These are phyloP conservation scores for Stygiomarasmius scandens DNA, from an alignment of 1,284 basidiomycete species.

Conservation along the genomic window DNA sequence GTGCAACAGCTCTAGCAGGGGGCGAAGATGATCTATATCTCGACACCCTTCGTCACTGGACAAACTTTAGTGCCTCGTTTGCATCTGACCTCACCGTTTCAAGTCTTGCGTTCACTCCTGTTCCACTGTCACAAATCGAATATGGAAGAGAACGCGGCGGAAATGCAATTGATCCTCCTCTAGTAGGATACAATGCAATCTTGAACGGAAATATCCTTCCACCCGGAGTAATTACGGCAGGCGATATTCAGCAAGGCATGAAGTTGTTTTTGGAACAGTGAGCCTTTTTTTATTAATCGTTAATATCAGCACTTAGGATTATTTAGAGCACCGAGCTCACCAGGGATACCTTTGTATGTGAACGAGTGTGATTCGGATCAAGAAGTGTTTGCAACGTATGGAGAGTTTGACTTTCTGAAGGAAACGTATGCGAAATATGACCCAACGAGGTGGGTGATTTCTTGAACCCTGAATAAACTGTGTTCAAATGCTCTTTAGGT, in stretches of 20 bases:
- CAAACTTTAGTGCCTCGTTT: constrained; percentile 25
- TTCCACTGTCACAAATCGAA: constrained; percentile 34
- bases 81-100: constrained; percentile 22
- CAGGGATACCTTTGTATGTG: constrained; percentile 39
- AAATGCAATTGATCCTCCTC: constrained; percentile 37
- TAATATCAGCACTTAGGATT: not conserved
- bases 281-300: constrained; percentile 9
- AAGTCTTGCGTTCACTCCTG: constrained; percentile 38
- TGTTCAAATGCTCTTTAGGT: constrained; percentile 5
- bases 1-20: constrained; percentile 34
- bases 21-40: constrained; percentile 10
- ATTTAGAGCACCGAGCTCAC: constrained; percentile 31
- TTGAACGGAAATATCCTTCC: constrained; percentile 32
- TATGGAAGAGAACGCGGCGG: constrained; percentile 26
- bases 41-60: not conserved
- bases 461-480: not conserved
- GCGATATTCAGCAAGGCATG: constrained; percentile 23
- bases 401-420: constrained; percentile 33
- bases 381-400: constrained; percentile 39
- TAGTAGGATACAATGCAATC: constrained; percentile 33
- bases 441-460: constrained; percentile 33
- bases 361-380: constrained; percentile 40
- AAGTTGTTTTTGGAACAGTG: constrained; percentile 27
- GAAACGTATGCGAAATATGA: constrained; percentile 41
- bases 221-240: constrained; percentile 21